Base-by-base conservation (phyloP, 352 stramenopile species). In the Globisporangium paroecandrum region DNA sequence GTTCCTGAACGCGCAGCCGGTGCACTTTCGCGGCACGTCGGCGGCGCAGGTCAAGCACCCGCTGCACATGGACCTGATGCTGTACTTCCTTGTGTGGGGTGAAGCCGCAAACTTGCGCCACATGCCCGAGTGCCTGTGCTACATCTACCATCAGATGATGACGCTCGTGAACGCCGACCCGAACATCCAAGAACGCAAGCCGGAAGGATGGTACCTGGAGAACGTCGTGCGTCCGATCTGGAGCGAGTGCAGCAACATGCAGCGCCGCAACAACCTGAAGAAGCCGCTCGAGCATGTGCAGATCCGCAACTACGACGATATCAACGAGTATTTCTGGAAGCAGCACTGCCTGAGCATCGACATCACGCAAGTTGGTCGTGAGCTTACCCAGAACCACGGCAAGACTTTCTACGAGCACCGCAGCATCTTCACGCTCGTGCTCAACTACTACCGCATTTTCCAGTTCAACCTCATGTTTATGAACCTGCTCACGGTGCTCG, bases 11-110 rank as follows among this genome's bases (percentile, higher is more conserved):
- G 69, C 78, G 5, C 65, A 77, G 27, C 92, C 95, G 4, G 78
- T 95, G 56, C 97, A 97, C 64, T 95, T 77, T 58, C 41, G 47
- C n/a, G 71, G 68, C 20, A 10, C 24, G 0, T 65, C 25, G 41
- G 55, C 27, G 46, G 62, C 61, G n/a, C 64, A 60, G 18, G 55
- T 83, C 43, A 76, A 71, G 64, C 66, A 75, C 49, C 54, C 73
- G 43, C 65, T 88, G 72, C 72, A 93, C 65, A 93, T 93, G 92
- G 96, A 99, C 80, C 73, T 99, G 5, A 95, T 99, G 63, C 74
- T 99, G 5, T 98, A 97, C 68, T 98, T 99, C 58, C 95, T 97
- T 53, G 91, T 99, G 59, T 99, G 97, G 97, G 96, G 97, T 10
- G 97, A 99, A 82, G 89, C 87, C 0, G 94, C 82, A n/a, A 99